phyloP scores from a whole-genome alignment of 208 protist genomes.

The Giardia muris region DNA sequence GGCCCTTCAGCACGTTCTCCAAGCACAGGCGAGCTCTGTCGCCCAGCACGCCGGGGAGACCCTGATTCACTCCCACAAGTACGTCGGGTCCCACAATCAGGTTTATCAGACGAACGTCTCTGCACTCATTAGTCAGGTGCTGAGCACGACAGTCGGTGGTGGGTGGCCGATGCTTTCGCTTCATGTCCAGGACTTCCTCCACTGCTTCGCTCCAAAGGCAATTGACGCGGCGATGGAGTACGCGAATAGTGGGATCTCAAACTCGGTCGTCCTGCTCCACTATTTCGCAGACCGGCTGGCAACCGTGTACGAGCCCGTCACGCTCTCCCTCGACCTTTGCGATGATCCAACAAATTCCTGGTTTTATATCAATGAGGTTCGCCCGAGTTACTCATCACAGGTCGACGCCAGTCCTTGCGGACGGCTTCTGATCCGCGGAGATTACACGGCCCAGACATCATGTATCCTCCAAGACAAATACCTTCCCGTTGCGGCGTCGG shows the following conservation, averaged over 20 bases:
- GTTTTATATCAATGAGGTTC: conserved; percentile 24
- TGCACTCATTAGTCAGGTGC: background rate
- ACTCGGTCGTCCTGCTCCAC: background rate
- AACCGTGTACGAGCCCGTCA: background rate
- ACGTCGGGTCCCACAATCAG: background rate
- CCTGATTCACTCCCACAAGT: background rate
- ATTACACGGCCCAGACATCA: background rate
- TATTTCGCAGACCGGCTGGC: background rate
- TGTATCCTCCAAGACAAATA: conserved; percentile 12
- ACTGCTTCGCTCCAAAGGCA: background rate
- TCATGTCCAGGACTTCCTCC: background rate
- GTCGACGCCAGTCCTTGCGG: background rate
- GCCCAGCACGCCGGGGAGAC: background rate
- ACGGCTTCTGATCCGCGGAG: background rate
- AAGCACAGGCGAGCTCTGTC: background rate
- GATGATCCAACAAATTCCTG: conserved; percentile 27
- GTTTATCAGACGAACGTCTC: background rate
- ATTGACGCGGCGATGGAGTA: background rate
- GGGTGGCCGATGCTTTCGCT: background rate
- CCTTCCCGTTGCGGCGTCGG: background rate
- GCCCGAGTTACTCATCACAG: background rate
- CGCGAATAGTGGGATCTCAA: background rate
- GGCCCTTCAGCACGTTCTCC: background rate
- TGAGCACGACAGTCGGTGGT: background rate
- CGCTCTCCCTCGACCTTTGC: background rate